Base-by-base conservation (phyloP, 805 yeast genomes). In the Nematodospora valgi region DNA sequence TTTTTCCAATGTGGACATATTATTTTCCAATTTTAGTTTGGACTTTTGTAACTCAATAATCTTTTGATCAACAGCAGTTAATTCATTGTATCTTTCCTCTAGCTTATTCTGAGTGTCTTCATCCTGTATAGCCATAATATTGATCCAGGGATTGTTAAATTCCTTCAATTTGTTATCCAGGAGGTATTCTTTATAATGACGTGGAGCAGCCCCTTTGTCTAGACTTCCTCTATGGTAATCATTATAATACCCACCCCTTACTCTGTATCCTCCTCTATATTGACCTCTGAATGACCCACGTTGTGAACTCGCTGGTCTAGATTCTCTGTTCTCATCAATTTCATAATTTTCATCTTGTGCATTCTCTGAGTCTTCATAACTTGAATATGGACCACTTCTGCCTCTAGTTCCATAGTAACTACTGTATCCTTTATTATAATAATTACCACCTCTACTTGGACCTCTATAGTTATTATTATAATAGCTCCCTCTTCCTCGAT, bases 71-170 rank as follows among this genome's bases (percentile, higher is more conserved):
- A 58, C 41, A 12, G 31, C 28, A 3, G 47, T 44, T 19, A 59
- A 46, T 25, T 59, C 64, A 21, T 39, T 40, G 37, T 58, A 51
- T 22, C 51, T 46, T 11, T 46, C 33, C 33, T 61, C 61, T 25
- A 62, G 36, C 10, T 49, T 44, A 6, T 46, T 47, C 16, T 49
- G 54, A 1, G 53, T 45, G 14, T 44, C 30, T n/a, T 51, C 54
- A 34, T 58, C 59, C n/a, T 46, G 42, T 20, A 64, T 48, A 11
- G 44, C 46, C 23, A 64, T 42, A 3, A 58, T 49, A 8, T 53
- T 42, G 16, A 62, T 53, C 70, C 70, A 64, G 1, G 68, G 68
- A 29, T 54, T 53, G 9, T 45, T 34, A 24, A 45, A 45, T 15
- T 40, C 39, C 9, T 28, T 21, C 18, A 25, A 27, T 14, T 37